phyloP scores from a whole-genome alignment of 257 asterid genomes.

The Vinca minor region DNA sequence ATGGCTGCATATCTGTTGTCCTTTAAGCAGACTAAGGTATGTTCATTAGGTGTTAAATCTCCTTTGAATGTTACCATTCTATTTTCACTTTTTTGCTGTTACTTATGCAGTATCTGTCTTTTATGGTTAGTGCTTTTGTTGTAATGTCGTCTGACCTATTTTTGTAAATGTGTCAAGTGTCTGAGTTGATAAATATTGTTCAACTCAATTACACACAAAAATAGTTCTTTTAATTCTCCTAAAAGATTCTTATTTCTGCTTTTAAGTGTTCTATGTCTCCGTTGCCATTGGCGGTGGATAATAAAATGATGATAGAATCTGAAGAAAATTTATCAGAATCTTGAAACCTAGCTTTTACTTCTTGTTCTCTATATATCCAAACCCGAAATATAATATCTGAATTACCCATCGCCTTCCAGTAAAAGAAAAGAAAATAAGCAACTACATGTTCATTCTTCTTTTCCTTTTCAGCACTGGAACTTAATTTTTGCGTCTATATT shows the following conservation, averaged over 20 bases:
- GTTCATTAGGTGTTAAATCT: not conserved
- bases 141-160: not conserved
- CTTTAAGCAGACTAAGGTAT: slow-evolving; percentile 86
- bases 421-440: too few relatives aligned
- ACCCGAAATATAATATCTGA: not conserved
- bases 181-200: too few relatives aligned
- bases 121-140: not conserved
- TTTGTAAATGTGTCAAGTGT: too few relatives aligned
- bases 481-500: not conserved
- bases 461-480: too few relatives aligned
- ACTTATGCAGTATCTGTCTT: not conserved
- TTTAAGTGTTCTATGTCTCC: not conserved
- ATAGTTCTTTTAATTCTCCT: not conserved
- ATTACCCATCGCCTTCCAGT: too few relatives aligned
- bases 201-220: not conserved
- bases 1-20: slow-evolving; percentile 93
- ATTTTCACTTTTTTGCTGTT: not conserved
- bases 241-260: not conserved
- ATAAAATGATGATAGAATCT: not conserved
- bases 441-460: too few relatives aligned
- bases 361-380: not conserved
- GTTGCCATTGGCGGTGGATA: not conserved
- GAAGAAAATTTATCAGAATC: not conserved
- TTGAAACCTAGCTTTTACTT: not conserved
- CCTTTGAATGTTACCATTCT: not conserved